These are phyloP conservation scores for Xylaria arbuscula DNA, from an alignment of 2,329 filamentous ascomycete genomes.

Conservation along the genomic window DNA sequence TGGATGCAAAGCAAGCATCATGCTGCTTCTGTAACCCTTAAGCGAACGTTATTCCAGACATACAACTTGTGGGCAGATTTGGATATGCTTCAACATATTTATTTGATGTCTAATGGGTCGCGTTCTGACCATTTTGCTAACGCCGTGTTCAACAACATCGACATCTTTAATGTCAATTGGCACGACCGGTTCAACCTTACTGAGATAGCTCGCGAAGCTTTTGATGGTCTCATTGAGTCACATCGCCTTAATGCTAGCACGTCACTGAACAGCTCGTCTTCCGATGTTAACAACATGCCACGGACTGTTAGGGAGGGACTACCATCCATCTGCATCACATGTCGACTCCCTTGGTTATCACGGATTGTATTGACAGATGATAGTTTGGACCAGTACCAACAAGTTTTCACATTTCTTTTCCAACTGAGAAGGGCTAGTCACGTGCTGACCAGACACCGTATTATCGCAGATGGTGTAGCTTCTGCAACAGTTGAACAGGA, in stretches of 20 bases:
- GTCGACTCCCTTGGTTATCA: conserved; percentile 73
- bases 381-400: conserved; percentile 74
- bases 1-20: conserved; percentile 83
- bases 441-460: conserved; percentile 68
- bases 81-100: conserved; percentile 75
- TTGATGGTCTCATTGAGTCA: conserved; percentile 67
- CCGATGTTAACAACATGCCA: conserved; percentile 59
- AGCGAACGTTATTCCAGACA: conserved; percentile 72
- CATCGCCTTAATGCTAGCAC: conserved; percentile 72
- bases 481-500: conserved; percentile 57
- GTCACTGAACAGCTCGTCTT: conserved; percentile 53
- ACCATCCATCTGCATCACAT: conserved; percentile 72
- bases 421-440: conserved; percentile 79
- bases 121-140: conserved; percentile 73
- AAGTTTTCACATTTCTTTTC: conserved; percentile 78
- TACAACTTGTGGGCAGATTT: conserved; percentile 75
- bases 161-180: conserved; percentile 71
- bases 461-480: conserved; percentile 55
- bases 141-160: conserved; percentile 79
- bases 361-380: conserved; percentile 78
- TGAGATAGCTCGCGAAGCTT: conserved; percentile 79
- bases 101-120: conserved; percentile 80
- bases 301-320: conserved; percentile 71
- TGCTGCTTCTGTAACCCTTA: conserved; percentile 74
- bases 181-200: conserved; percentile 84